Evolutionary conservation across 352 stramenopile genomes (phyloP).

Genomic region (Plasmopara muralis): DNA sequence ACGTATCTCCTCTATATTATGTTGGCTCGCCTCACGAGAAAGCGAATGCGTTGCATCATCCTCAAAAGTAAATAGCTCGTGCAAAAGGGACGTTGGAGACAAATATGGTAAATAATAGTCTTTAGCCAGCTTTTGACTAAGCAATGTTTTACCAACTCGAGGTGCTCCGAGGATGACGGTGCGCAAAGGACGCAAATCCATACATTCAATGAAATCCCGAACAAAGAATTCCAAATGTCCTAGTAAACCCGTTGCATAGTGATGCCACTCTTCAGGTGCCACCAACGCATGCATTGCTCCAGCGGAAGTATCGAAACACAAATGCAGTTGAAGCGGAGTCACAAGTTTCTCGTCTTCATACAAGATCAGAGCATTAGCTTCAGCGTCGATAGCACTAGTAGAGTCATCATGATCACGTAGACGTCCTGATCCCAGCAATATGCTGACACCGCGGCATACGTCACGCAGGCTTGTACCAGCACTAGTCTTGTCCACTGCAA

Average conservation of each 20-base stretch:
- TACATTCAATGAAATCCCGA: slow-evolving; percentile 60
- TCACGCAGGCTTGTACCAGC: slow-evolving; percentile 50
- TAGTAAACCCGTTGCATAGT: slow-evolving; percentile 50
- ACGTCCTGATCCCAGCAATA: slow-evolving; percentile 42
- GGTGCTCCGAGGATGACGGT: slow-evolving; percentile 65
- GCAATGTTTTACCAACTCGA: slow-evolving; percentile 53
- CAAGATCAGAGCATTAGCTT: slow-evolving; percentile 50
- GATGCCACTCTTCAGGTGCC: slow-evolving; percentile 57
- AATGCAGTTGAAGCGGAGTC: slow-evolving; percentile 58
- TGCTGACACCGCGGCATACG: slow-evolving; percentile 53
- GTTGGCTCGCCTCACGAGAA: slow-evolving; percentile 1
- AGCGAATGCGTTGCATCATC: slow-evolving; percentile 2
- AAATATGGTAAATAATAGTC: slow-evolving; percentile 71
- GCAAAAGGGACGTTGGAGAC: slow-evolving; percentile 37
- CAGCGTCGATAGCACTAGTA: slow-evolving; percentile 19
- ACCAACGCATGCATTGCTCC: slow-evolving; percentile 51
- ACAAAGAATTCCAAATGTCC: slow-evolving; percentile 61
- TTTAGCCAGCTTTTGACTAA: slow-evolving; percentile 46
- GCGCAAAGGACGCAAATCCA: slow-evolving; percentile 70
- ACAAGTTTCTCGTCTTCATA: slow-evolving; percentile 53
- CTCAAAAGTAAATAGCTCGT: slow-evolving; percentile 32
- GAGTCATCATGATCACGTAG: slow-evolving; percentile 30
- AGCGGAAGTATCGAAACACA: slow-evolving; percentile 56
- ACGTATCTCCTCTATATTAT: slow-evolving; percentile 8
- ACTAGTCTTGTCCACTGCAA: slow-evolving; percentile 58